Evolutionary conservation across 371 early-diverging fungal genomes (phyloP), one percentile per base, ranked within the genome.

Genomic region (Sporodiniella umbellata): DNA sequence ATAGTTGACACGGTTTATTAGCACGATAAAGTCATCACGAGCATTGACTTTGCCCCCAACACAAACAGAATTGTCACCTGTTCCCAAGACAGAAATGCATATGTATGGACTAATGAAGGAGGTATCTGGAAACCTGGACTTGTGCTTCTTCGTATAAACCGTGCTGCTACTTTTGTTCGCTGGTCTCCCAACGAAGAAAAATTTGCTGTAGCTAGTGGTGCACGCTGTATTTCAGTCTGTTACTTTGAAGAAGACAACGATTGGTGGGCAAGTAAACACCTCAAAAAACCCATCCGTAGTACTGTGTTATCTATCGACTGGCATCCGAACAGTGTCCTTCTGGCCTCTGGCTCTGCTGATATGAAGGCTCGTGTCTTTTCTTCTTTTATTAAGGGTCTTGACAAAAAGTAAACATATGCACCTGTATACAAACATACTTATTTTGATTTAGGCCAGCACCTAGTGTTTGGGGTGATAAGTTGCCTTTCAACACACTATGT

Each of bases 151-250:
- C 90, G 97, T 51, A 89, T 98, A 70, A 92, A 95, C 80, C 89
- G 98, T 38, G 97, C 97, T 17, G 99, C 99, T 1, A 98, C 97
- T 11, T 86, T 75, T 75, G 96, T 92, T 15, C 81, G 87, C 30
- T 98, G 99, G 99, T 89, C 89, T n/a, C 98, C 97, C 43, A 78
- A 74, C 42, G 98, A 96, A 75, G 85, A 94, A 77, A 98, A 98
- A 83, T 98, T 98, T 81, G 99, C 99, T 4, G 98, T 96, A 4
- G 96, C 90, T 18, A 89, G 91, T 45, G 96, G 96, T 40, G 87
- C 96, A 40, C 81, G 89, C 15, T 83, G 84, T 65, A 91, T 97
- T 54, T 83, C 95, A 1, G 83, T 98, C 42, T 95, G 97, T 61
- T 96, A 96, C 66, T 98, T 93, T 78, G 97, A 92, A 53, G 89